phyloP scores from a whole-genome alignment of 352 stramenopile species.

The Phytophthora colocasiae region DNA sequence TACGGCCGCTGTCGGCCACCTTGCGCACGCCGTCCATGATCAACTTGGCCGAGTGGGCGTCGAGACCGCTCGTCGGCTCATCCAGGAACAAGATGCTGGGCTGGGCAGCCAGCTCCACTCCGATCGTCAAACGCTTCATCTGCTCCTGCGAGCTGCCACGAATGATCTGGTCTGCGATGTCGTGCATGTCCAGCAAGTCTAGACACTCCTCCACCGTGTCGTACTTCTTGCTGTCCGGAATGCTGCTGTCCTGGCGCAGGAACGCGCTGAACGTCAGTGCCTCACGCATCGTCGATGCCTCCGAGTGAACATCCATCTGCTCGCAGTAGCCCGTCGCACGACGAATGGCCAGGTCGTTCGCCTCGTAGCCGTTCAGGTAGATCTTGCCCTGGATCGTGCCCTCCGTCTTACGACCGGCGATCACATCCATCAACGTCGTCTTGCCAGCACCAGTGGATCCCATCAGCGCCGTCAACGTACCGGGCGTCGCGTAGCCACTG shows the following conservation, averaged over 20 bases:
- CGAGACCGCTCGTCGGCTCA: no score
- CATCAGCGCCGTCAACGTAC: no score
- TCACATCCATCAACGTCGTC: no score
- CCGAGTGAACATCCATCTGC: conserved; percentile 91
- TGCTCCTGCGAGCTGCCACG: conserved; percentile 12
- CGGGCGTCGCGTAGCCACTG: no score
- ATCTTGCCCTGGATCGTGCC: no score
- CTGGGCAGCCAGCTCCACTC: conserved; percentile 8
- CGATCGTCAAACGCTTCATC: conserved; percentile 10
- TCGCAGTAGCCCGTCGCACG: conserved; percentile 61
- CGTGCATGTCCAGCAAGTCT: conserved; percentile 39
- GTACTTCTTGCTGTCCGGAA: conserved; percentile 35
- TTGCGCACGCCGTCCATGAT: conserved; percentile 76
- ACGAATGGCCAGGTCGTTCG: conserved; percentile 50
- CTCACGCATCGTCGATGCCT: conserved; percentile 89
- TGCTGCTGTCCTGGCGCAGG: conserved; percentile 52
- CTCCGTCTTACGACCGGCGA: no score
- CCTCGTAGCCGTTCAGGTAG: conserved; percentile 46
- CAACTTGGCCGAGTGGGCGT: conserved; percentile 45
- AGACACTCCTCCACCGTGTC: conserved; percentile 43
- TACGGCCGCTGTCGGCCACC: conserved; percentile 66
- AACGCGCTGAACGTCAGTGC: conserved; percentile 88
- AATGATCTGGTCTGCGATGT: conserved; percentile 43
- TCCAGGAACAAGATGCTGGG: background rate
- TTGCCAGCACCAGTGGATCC: no score